Evolutionary conservation across 139 green algal genomes (phyloP), one percentile per base, ranked within the genome.

Genomic region (Closterium sp.): DNA sequence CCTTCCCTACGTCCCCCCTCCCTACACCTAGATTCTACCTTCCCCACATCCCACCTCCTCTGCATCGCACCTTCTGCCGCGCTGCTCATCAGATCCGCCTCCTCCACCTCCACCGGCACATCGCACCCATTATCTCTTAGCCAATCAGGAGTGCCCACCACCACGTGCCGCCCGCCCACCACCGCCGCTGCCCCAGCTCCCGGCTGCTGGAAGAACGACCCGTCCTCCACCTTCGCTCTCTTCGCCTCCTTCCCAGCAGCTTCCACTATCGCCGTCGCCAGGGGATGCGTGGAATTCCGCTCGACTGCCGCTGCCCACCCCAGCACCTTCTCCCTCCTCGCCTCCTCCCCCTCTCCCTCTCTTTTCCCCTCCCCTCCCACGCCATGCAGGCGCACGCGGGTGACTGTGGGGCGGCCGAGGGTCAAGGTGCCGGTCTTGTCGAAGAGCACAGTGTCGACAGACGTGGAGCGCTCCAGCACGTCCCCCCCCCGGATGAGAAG

Each of bases 391-490:
- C 43, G 43, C 38, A 95, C 90, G 1, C 64, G 35, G 0, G 33
- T 87, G 87, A 96, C 83, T 16, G 81, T n/a, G 2, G 93, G 93
- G 85, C 86, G 33, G 35, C 96, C 97, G 43, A 95, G 85, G 4
- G 98, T 99, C 2, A 99, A 93, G 0, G 98, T 99, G 66, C 98
- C 98, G 4, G 98, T 99, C 94, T 99, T 99, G 93, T 99, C 98
- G 89, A 99, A 96, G 32, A 97, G 96, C 9, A 98, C 92, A 1
- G 95, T 96, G 89, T 97, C 92, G 30, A 99, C 95, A 9, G 87
- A 38, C 34, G 90, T 85, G 43, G 97, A 86, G 8, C 93, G 92
- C 95, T 99, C 97, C 55, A 99, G 91, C 36, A 98, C 97, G 43
- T 99, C 97, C 0, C 97, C 98, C 30, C 96, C 97, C 31, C 96